These are phyloP conservation scores for Pseudomicrostroma phylloplanum DNA, from an alignment of 1,284 basidiomycete genomes.

Conservation along the genomic window DNA sequence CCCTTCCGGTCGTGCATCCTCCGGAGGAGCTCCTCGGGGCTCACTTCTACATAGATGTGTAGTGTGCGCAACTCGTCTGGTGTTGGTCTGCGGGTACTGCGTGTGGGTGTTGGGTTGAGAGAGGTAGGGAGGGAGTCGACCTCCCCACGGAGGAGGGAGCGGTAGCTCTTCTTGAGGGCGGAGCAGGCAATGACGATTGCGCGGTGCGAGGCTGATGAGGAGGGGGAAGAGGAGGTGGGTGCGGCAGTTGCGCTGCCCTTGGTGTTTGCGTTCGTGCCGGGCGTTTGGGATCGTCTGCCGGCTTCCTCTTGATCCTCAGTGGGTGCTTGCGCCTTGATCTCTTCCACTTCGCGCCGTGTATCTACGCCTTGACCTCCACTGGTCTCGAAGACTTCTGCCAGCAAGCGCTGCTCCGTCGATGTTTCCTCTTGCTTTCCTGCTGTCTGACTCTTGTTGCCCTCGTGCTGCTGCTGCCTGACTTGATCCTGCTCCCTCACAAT, in stretches of 20 bases:
- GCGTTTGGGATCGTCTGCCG: background rate
- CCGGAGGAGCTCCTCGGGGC: conserved; percentile 60
- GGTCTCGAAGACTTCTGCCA: conserved; percentile 14
- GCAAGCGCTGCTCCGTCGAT: conserved; percentile 10
- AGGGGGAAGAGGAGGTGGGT: background rate
- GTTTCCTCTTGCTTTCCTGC: conserved; percentile 16
- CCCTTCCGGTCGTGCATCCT: conserved; percentile 67
- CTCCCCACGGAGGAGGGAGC: conserved; percentile 64
- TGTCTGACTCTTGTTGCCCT: background rate
- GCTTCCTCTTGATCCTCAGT: background rate
- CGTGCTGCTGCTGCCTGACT: background rate
- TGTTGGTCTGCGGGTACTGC: background rate
- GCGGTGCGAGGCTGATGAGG: background rate
- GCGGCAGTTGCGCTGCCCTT: background rate
- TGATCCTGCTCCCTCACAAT: conserved; percentile 17
- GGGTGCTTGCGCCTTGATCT: background rate
- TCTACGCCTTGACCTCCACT: background rate
- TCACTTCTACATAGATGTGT: conserved; percentile 77
- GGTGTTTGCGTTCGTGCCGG: background rate
- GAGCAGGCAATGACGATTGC: conserved; percentile 73
- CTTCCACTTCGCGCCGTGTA: no score
- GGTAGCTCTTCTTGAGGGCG: conserved; percentile 73
- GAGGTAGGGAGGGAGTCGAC: background rate
- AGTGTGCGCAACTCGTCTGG: conserved; percentile 58
- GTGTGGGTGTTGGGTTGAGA: conserved; percentile 49